phyloP scores from a whole-genome alignment of 345 rosid genomes.

The Linum trigynum region DNA sequence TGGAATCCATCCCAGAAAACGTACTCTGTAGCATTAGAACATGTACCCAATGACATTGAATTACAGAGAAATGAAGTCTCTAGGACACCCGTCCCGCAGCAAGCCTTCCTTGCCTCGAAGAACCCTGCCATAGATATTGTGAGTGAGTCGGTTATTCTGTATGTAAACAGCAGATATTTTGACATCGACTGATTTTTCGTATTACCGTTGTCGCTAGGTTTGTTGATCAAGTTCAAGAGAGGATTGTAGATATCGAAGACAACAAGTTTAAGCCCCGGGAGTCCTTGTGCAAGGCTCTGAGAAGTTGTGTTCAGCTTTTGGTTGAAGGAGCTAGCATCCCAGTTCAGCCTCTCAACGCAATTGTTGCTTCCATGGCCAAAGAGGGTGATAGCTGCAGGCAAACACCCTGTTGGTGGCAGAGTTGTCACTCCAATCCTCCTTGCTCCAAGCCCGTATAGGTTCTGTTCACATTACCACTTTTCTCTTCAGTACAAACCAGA shows the following conservation, averaged over 20 bases:
- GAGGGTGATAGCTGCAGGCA: slow-evolving; percentile 66
- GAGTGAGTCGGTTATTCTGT: background rate
- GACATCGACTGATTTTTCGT: slow-evolving; percentile 6
- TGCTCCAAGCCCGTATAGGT: slow-evolving; percentile 60
- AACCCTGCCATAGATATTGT: slow-evolving; percentile 39
- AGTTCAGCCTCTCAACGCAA: background rate
- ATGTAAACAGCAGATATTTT: background rate
- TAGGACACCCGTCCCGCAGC: slow-evolving; percentile 81
- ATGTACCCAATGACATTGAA: slow-evolving; percentile 51
- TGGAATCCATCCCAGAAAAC: slow-evolving; percentile 97
- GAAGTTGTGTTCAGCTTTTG: slow-evolving; percentile 59
- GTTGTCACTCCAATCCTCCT: slow-evolving; percentile 73
- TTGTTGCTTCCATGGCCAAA: no score
- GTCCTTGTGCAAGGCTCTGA: slow-evolving; percentile 33
- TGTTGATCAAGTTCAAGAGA: slow-evolving; percentile 57
- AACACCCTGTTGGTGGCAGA: slow-evolving; percentile 79
- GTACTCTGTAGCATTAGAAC: slow-evolving; percentile 68
- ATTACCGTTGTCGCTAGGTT: slow-evolving; percentile 57
- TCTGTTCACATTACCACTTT: slow-evolving; percentile 33
- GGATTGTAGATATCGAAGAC: slow-evolving; percentile 72
- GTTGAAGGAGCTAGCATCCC: slow-evolving; percentile 65
- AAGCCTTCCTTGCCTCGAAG: slow-evolving; percentile 72
- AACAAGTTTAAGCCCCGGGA: slow-evolving; percentile 73
- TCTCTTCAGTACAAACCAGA: background rate
- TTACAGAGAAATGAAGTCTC: slow-evolving; percentile 86